Evolutionary conservation across 768 basidiomycete genomes (phyloP).

Genomic region (Mycena belliarum): DNA sequence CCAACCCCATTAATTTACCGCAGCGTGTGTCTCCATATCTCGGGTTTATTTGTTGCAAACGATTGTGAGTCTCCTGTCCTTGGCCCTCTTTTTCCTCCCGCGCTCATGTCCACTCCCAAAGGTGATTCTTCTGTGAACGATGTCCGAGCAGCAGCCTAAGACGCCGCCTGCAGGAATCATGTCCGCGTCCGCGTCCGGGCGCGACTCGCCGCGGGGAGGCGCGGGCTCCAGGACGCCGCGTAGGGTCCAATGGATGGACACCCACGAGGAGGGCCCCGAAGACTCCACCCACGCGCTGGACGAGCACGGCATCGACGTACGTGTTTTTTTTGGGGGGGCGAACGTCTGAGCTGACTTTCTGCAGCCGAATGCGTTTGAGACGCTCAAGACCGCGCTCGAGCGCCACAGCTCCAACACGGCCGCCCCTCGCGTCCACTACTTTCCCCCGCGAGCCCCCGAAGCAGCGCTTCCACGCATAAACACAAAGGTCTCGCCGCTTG

Average conservation of each 20-base stretch:
- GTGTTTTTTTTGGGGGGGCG: slow-evolving; percentile 21
- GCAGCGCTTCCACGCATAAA: slow-evolving; percentile 13
- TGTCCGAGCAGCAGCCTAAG: not conserved
- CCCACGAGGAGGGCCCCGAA: slow-evolving; percentile 15
- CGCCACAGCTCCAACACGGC: slow-evolving; percentile 39
- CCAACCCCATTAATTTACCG: too few relatives aligned
- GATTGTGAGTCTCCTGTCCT: not conserved
- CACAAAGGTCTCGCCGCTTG: not conserved
- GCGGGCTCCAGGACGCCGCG: slow-evolving; percentile 46
- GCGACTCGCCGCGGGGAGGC: slow-evolving; percentile 5
- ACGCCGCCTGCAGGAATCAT: slow-evolving; percentile 13
- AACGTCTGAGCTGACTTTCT: too few relatives aligned
- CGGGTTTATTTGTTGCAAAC: too few relatives aligned
- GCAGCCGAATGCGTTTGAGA: slow-evolving; percentile 52
- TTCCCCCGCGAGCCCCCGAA: slow-evolving; percentile 28
- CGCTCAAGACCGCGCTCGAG: slow-evolving; percentile 52
- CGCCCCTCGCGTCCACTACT: slow-evolving; percentile 29
- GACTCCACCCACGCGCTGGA: slow-evolving; percentile 46
- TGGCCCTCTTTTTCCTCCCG: not conserved
- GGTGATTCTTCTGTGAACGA: not conserved
- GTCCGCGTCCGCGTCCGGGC: not conserved
- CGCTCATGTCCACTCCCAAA: slow-evolving; percentile 6
- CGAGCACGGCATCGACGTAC: slow-evolving; percentile 54
- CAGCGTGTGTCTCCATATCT: too few relatives aligned
- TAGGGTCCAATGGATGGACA: slow-evolving; percentile 54